Evolutionary conservation across 495 filamentous ascomycete species (phyloP), one percentile per base, ranked within the genome.

Genomic region (Podospora bellae-mahoneyi): DNA sequence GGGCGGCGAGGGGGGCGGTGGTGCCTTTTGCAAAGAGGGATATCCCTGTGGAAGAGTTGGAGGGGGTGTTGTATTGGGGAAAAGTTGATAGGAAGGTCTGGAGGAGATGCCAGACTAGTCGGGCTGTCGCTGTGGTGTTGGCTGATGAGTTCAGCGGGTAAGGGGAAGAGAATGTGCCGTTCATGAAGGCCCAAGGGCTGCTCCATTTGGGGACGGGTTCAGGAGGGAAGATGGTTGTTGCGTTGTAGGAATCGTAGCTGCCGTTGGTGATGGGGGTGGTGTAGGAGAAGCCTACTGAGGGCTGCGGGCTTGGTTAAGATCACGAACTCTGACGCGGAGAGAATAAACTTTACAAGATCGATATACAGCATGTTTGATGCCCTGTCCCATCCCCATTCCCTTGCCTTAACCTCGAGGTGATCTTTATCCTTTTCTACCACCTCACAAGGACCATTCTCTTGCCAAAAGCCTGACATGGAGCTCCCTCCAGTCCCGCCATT

Each of bases 281-380:
- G 73, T 88, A 88, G 15, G 83, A 85, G 61, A 87, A 84, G 1
- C 86, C 86, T 56, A 85, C 84, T 70, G 86, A 48, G 39, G 39
- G 39, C 39, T 48, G 9, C 13, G 2, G 7, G 0, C 2, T 48
- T 5, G 39, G 39, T 48, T 48, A 48, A 48, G 5, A 32, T 32
- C 9, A 16, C 39, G 39, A 10, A 10, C 15, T 13, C 15, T 48
- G 39, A 0, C 2, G 13, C 7, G 39, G 13, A 48, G 39, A 48
- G 13, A 48, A 10, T 10, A 16, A 10, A 82, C 48, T 82, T 84
- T 68, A 78, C 77, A 76, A 92, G 88, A 32, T 90, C 90, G 56
- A 94, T 82, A 71, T 88, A 94, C 13, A 94, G 78, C 84, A 93
- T 84, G 71, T 93, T 93, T 16, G 88, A 90, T 3, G 85, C 85